phyloP scores from a whole-genome alignment of 192 early-diverging fungal species.

The Gaertneriomyces semiglobifer region DNA sequence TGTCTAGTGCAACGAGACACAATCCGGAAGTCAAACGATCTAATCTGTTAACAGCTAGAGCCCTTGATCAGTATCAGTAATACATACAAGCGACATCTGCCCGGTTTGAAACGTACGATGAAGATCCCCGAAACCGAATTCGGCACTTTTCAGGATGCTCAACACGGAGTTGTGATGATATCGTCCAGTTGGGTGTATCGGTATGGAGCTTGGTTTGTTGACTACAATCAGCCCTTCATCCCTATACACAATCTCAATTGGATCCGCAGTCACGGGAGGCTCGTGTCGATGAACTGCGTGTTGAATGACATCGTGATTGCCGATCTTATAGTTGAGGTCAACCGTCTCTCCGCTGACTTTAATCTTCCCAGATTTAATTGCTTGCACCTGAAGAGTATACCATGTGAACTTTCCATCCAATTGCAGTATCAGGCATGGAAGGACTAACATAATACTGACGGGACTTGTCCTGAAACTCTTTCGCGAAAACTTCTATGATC shows the following conservation, averaged over 20 bases:
- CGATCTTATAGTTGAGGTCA: slow-evolving; percentile 56
- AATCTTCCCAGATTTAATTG: slow-evolving; percentile 80
- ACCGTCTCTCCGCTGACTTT: slow-evolving; percentile 68
- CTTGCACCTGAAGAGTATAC: slow-evolving; percentile 40
- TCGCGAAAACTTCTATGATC: slow-evolving; percentile 76
- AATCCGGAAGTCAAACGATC: slow-evolving; percentile 94
- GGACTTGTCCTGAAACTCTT: slow-evolving; percentile 84
- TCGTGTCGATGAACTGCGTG: slow-evolving; percentile 93
- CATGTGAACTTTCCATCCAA: background rate
- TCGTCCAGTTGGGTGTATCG: slow-evolving; percentile 77
- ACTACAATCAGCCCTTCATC: slow-evolving; percentile 73
- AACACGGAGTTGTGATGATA: slow-evolving; percentile 81
- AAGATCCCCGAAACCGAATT: slow-evolving; percentile 29
- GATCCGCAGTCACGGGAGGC: slow-evolving; percentile 74
- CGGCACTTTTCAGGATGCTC: slow-evolving; percentile 31
- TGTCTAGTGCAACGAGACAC: slow-evolving; percentile 67
- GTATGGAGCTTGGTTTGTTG: slow-evolving; percentile 86
- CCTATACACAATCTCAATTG: slow-evolving; percentile 59
- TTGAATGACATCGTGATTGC: slow-evolving; percentile 74
- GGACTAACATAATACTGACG: slow-evolving; percentile 71
- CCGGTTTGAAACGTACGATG: slow-evolving; percentile 27
- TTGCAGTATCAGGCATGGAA: background rate
- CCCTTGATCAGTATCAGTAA: background rate
- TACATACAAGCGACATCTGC: background rate
- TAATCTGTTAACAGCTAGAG: slow-evolving; percentile 78